Evolutionary conservation across 352 stramenopile genomes (phyloP).

Genomic region (Phytophthora meadii): DNA sequence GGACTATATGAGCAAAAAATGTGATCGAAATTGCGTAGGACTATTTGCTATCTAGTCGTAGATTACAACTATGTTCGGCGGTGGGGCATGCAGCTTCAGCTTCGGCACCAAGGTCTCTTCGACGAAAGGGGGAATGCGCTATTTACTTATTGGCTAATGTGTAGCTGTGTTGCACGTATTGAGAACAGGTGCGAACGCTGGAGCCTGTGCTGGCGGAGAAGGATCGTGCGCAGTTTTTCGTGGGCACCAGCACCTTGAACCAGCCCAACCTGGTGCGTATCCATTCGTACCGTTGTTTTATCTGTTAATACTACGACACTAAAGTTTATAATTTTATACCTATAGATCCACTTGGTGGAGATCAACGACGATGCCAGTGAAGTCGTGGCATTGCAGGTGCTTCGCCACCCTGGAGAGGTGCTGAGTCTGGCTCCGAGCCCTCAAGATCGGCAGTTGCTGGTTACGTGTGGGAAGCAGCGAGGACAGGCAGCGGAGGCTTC

Average conservation of each 20-base stretch:
- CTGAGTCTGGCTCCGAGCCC: constrained; percentile 59
- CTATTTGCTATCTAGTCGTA: not conserved
- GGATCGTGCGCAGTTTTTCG: constrained; percentile 66
- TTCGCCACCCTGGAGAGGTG: constrained; percentile 56
- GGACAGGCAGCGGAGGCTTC: constrained; percentile 43
- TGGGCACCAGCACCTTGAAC: constrained; percentile 70
- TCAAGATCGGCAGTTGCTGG: constrained; percentile 52
- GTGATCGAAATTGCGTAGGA: not conserved
- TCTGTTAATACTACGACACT: not conserved
- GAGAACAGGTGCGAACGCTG: constrained; percentile 61
- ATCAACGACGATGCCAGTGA: constrained; percentile 52
- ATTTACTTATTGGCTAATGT: not conserved
- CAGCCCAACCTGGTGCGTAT: constrained; percentile 66
- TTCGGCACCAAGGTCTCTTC: constrained; percentile 45
- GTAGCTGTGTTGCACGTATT: not conserved
- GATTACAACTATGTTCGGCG: constrained; percentile 34
- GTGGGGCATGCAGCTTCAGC: constrained; percentile 48
- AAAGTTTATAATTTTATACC: constrained; percentile 16
- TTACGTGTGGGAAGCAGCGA: constrained; percentile 59
- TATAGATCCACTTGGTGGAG: constrained; percentile 69
- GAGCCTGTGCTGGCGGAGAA: constrained; percentile 75
- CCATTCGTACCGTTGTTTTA: not conserved
- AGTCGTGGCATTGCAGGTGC: constrained; percentile 47
- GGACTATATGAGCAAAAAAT: too few species aligned
- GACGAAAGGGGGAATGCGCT: not conserved